Base-by-base conservation (phyloP, 208 protist genomes). In the Phytomonas francai region DNA sequence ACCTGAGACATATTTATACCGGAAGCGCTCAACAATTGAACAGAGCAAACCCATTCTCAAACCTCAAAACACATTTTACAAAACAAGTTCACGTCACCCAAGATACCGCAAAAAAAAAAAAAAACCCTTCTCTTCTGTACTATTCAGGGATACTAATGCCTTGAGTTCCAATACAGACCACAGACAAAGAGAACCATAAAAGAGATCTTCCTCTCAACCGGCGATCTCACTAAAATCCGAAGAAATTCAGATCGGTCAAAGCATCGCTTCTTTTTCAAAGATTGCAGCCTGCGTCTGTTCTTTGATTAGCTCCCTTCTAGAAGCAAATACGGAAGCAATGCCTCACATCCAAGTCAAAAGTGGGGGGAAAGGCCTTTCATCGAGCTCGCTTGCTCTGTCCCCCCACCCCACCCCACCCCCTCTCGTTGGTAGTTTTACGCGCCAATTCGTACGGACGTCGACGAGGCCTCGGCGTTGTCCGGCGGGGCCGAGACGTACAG, bases 71-170 rank as follows among this genome's bases (percentile, higher is more conserved):
- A 12, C 2, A 19, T 12, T 49, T 49, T 49, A 49, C 16, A 19
- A 49, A 12, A 12, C 16, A 49, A 27, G 51, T 25, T 8, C 56
- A 64, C 33, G 33, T 22, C 14, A 54, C 5, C 30, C 6, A 28
- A 45, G 39, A 3, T 27, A 62, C 42, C 3, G 49, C 34, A 6
- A 51, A 72, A 65, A 59, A 59, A 29, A 9, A 6, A 51, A 72
- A 65, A 59, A 59, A 29, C 51, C 29, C n/a, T 70, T 49, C 16
- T 3, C 3, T 19, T 19, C 7, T 19, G 16, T 49, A 19, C 4
- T 9, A 49, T 49, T 49, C 12, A 12, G 12, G 39, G 1, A 19
- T 22, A 49, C 2, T 49, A 22, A 49, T 49, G 39, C 39, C 3
- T 9, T 49, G 2, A 19, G 39, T 22, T 49, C 39, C 4, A 49